These are phyloP conservation scores for Cyberlindnera bimundalis DNA, from an alignment of 805 yeast genomes.

Conservation along the genomic window DNA sequence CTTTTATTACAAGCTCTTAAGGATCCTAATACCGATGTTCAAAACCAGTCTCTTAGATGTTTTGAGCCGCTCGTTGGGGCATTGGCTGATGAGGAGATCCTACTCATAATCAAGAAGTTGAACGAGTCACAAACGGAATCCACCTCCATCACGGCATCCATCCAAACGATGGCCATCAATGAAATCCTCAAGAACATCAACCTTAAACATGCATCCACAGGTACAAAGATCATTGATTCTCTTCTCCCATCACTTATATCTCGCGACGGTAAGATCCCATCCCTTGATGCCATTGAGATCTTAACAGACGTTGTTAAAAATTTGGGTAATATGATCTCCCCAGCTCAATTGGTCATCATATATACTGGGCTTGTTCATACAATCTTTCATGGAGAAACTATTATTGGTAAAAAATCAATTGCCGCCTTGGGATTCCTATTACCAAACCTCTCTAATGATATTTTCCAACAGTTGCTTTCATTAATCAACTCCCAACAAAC, in stretches of 20 bases:
- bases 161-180: constrained; percentile 27
- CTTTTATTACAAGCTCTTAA: constrained; percentile 43
- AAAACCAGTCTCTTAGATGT: constrained; percentile 66
- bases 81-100: constrained; percentile 24
- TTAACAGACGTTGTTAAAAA: constrained; percentile 51
- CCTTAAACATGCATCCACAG: constrained; percentile 23
- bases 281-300: constrained; percentile 60
- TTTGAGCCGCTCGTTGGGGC: constrained; percentile 37
- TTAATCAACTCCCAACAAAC: constrained; percentile 20
- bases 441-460: constrained; percentile 26
- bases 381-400: constrained; percentile 39
- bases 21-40: constrained; percentile 70
- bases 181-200: constrained; percentile 26
- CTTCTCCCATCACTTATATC: constrained; percentile 37
- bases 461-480: constrained; percentile 24
- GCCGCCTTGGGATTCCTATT: constrained; percentile 44
- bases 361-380: constrained; percentile 33
- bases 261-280: constrained; percentile 29
- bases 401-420: constrained; percentile 49
- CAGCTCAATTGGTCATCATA: constrained; percentile 32
- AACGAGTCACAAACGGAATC: constrained; percentile 20
- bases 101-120: constrained; percentile 19
- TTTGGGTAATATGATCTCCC: constrained; percentile 41
- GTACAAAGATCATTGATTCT: constrained; percentile 32
- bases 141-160: constrained; percentile 28